Base-by-base conservation (phyloP, 441 rosid genomes). In the Aleurites moluccanus region DNA sequence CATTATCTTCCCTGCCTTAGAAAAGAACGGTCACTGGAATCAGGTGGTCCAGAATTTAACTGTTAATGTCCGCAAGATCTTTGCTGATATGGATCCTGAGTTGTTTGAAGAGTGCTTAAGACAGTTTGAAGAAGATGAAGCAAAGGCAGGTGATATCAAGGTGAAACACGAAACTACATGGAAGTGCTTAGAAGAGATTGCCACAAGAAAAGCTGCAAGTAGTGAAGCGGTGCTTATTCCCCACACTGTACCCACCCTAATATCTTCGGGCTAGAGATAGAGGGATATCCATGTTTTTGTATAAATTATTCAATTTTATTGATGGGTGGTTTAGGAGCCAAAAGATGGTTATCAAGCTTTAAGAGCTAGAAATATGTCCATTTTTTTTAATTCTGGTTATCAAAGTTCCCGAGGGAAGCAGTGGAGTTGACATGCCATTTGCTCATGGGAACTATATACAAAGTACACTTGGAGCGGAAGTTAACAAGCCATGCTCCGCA, bases 1-100 rank as follows among this genome's bases (percentile, higher is more conserved):
- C 25, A 85, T 89, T 7, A 85, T 91, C 77, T 88, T 89, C 52
- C 88, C 88, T 62, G 84, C 94, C 11, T 71, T 91, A 79, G 91
- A 89, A 83, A 88, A 81, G 82, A 91, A 89, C 21, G 84, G 86
- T 3, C 97, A 89, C 77, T 91, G 94, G 94, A 91, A 87, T 72
- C 92, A 87, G 75, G 91, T 80, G 30, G 97, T 91, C 76, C 91
- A 87, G 60, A 84, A 85, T 84, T 83, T 88, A 83, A 91, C 94
- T 11, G 65, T 86, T 74, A 91, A 88, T 55, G 91, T 88, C 11
- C 80, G 88, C 64, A 89, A 89, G 82, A 78, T 91, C 70, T 89
- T 89, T 70, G 67, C 80, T 1, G 96, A 91, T 77, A 81, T 75
- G 52, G 96, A 91, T 78, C 87, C 89, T 10, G 94, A 88, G 79